phyloP scores from a whole-genome alignment of 1,139 yeast species.

The Kodamaea alishanica region DNA sequence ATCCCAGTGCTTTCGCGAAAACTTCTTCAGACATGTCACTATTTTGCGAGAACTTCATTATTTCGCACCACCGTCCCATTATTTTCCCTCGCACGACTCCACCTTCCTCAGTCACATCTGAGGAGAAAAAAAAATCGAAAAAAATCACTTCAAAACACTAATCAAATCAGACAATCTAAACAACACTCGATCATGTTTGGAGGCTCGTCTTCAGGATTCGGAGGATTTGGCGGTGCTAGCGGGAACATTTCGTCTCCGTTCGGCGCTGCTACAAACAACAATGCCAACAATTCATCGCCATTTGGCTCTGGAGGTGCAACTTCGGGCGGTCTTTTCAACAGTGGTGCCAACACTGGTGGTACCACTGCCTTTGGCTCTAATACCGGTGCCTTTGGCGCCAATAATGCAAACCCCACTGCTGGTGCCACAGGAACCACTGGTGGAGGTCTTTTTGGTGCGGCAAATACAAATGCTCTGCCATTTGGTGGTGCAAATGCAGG shows the following conservation, averaged over 20 bases:
- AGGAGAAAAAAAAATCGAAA: constrained; percentile 1
- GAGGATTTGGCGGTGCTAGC: constrained; percentile 20
- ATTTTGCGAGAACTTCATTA: no score
- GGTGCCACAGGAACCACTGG: constrained; percentile 9
- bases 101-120: constrained; percentile 2
- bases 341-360: constrained; percentile 3
- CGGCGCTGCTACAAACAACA: constrained; percentile 9
- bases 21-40: no score
- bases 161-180: no score
- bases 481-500: constrained; percentile 18
- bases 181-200: constrained; percentile 18
- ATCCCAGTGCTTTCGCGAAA: no score
- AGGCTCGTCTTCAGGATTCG: constrained; percentile 22
- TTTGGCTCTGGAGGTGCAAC: constrained; percentile 6
- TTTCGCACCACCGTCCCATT: not conserved
- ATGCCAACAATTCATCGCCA: constrained; percentile 9
- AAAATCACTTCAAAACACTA: not conserved
- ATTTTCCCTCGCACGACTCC: not conserved
- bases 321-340: constrained; percentile 10
- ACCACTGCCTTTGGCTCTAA: constrained; percentile 1
- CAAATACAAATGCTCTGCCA: constrained; percentile 26
- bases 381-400: constrained; percentile 30
- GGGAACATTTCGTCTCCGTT: constrained; percentile 15
- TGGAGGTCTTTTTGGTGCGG: constrained; percentile 30
- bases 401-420: constrained; percentile 8